Evolutionary conservation across 2,329 filamentous ascomycete species (phyloP).

Genomic region (Hawksworthiomyces lignivorus): DNA sequence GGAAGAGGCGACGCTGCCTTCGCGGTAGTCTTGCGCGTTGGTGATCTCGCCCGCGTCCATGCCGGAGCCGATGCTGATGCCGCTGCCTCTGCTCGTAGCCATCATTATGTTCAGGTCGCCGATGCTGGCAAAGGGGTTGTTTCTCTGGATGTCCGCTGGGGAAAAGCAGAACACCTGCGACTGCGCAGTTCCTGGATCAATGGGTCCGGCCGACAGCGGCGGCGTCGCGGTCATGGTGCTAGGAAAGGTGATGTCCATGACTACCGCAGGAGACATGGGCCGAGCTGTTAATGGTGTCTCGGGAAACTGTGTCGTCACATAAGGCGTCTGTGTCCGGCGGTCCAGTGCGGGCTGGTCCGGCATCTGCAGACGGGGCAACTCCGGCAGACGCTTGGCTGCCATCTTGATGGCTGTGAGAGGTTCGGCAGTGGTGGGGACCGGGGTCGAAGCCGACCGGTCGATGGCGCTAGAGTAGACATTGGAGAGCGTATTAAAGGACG

Average conservation of each 20-base stretch:
- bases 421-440: slow-evolving; percentile 25
- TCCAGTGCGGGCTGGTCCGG: slow-evolving; percentile 24
- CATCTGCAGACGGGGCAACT: slow-evolving; percentile 11
- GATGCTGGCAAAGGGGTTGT: neutral
- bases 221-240: slow-evolving; percentile 54
- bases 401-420: slow-evolving; percentile 33
- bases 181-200: slow-evolving; percentile 30
- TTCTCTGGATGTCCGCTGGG: slow-evolving; percentile 11
- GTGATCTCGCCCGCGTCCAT: neutral
- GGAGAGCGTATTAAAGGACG: slow-evolving; percentile 58
- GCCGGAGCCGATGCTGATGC: neutral
- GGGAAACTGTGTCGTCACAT: slow-evolving; percentile 35
- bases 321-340: slow-evolving; percentile 34
- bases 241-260: slow-evolving; percentile 40
- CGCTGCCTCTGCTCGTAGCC: neutral
- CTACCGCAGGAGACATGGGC: slow-evolving; percentile 38
- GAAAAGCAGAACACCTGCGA: slow-evolving; percentile 40
- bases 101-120: neutral
- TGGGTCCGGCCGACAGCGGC: slow-evolving; percentile 45
- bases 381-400: slow-evolving; percentile 18
- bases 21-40: neutral
- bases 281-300: slow-evolving; percentile 48
- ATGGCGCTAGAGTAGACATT: slow-evolving; percentile 58
- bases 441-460: slow-evolving; percentile 49
- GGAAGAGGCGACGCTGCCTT: slow-evolving; percentile 3